Evolutionary conservation across 2,329 filamentous ascomycete species (phyloP), one percentile per base, ranked within the genome.

Genomic region (Thelonectria olida): DNA sequence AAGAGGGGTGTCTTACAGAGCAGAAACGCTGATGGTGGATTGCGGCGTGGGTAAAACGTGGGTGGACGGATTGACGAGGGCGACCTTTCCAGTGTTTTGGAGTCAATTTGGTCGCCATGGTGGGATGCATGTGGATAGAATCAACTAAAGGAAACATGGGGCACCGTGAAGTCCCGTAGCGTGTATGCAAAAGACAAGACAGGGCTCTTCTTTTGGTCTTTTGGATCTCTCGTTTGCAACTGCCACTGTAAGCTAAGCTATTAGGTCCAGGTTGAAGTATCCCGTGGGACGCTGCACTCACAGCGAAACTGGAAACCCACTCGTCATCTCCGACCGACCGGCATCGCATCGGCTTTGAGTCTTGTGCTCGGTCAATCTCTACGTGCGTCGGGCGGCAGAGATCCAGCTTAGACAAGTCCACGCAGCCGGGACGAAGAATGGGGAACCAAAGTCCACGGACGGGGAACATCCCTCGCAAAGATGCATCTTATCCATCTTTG

Each of bases 291-390:
- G 31, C 4, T 10, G 36, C 50, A 44, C 50, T 44, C 34, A 28
- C 38, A 51, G 48, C 34, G 9, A 17, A 54, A 42, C 34, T 36
- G 36, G 25, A 42, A 49, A 49, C 44, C 64, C 68, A 69, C 61
- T 47, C 65, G 62, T 70, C 67, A 67, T 68, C 61, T 69, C 68
- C 67, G 68, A 68, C 68, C 65, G 68, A 67, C 59, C 47, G 61
- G 56, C 56, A 69, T 63, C 59, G 63, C 56, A 47, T 56, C 59
- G 59, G 57, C 51, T 13, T 34, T 42, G 50, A 25, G 19, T 4
- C 10, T 20, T 25, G 22, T 20, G 6, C 20, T 45, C n/a, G 42
- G 22, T 27, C 42, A 45, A 34, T 34, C 31, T 34, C 31, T 4
- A 34, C 3, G 31, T 4, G 31, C 10, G n/a, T n/a, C n/a, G n/a